Conservation (phyloP, 192 early-diverging fungal genomes). For the Linnemannia hyalina region DNA sequence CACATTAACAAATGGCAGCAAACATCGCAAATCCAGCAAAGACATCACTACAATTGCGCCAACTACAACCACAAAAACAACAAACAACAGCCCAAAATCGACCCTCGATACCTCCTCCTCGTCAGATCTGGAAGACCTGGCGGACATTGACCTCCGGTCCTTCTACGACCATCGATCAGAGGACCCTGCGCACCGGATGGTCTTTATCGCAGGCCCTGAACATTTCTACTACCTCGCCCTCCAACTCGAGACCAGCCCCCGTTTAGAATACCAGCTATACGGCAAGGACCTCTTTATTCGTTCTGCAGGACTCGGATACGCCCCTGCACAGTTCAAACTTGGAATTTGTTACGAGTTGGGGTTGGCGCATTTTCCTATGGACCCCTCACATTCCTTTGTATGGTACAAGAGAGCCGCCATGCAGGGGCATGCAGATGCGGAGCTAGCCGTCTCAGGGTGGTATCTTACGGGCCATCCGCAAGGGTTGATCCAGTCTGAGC, state of each 20-base stretch:
- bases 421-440: slow-evolving; percentile 74
- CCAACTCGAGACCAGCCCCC: slow-evolving; percentile 44
- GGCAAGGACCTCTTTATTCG: slow-evolving; percentile 68
- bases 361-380: slow-evolving; percentile 59
- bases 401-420: slow-evolving; percentile 76
- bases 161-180: slow-evolving; percentile 27
- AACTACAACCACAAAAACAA: background rate
- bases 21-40: background rate
- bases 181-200: slow-evolving; percentile 24
- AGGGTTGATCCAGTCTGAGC: slow-evolving; percentile 65
- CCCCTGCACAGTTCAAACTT: slow-evolving; percentile 67
- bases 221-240: slow-evolving; percentile 50
- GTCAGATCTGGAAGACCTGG: slow-evolving; percentile 6
- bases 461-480: slow-evolving; percentile 69
- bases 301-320: slow-evolving; percentile 71
- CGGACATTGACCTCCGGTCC: slow-evolving; percentile 22
- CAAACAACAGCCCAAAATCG: background rate
- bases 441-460: slow-evolving; percentile 71
- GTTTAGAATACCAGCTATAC: slow-evolving; percentile 51
- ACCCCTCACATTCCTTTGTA: slow-evolving; percentile 62
- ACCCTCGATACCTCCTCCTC: background rate
- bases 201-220: slow-evolving; percentile 43
- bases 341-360: slow-evolving; percentile 72
- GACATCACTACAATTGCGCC: background rate
- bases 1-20: background rate